phyloP scores from a whole-genome alignment of 2,329 filamentous ascomycete genomes.

The Aspergillus sp. region DNA sequence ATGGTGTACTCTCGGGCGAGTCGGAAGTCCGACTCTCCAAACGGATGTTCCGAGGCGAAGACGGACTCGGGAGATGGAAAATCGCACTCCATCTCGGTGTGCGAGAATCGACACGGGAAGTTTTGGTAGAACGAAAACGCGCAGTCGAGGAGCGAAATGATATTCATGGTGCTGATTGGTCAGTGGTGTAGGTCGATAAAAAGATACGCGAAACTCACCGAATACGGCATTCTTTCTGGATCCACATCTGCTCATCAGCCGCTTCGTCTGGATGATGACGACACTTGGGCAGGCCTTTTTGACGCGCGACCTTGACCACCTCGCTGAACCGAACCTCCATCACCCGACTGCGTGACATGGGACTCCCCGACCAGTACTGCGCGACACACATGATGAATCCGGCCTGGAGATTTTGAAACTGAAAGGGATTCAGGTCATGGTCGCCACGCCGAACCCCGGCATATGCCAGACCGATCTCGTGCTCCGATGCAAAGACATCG shows the following conservation, averaged over 20 bases:
- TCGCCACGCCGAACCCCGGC: conserved; percentile 20
- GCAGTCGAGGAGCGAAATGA: conserved; percentile 44
- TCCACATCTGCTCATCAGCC: conserved; percentile 40
- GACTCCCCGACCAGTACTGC: conserved; percentile 47
- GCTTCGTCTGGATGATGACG: conserved; percentile 40
- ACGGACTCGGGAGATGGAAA: conserved; percentile 43
- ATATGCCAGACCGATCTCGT: conserved; percentile 38
- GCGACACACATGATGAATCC: conserved; percentile 41
- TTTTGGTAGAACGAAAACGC: conserved; percentile 48
- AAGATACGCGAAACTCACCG: conserved; percentile 24
- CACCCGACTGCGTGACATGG: conserved; percentile 37
- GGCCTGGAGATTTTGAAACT: conserved; percentile 44
- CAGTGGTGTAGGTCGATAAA: background rate
- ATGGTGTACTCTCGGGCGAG: conserved; percentile 37
- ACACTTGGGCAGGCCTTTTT: conserved; percentile 36
- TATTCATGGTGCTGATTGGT: conserved; percentile 34
- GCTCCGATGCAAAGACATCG: conserved; percentile 41
- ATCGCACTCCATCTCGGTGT: conserved; percentile 43
- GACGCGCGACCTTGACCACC: conserved; percentile 42
- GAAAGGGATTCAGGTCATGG: conserved; percentile 27
- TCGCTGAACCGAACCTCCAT: conserved; percentile 46
- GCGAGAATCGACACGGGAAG: conserved; percentile 41
- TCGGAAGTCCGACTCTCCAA: conserved; percentile 39
- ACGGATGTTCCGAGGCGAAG: conserved; percentile 43
- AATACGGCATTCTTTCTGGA: conserved; percentile 45